Evolutionary conservation across 164 flowering plant genomes (phyloP).

Genomic region (Vitis labrusca): DNA sequence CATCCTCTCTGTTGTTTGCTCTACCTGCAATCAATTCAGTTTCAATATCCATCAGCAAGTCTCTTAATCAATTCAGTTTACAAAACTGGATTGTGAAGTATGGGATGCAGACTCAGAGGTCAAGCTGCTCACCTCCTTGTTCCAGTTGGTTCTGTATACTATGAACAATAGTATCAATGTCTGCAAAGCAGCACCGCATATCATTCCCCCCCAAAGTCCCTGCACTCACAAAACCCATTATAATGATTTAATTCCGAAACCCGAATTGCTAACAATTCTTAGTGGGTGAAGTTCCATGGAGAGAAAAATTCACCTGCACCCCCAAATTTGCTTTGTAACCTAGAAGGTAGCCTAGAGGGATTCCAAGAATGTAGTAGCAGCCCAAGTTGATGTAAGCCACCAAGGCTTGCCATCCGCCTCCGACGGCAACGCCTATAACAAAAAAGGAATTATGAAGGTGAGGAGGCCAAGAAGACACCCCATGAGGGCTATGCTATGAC

Average conservation of each 20-base stretch:
- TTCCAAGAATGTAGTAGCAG: conserved; percentile 51
- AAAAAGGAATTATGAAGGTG: background rate
- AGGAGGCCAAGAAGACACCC: too few relatives aligned
- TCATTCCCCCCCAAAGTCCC: conserved; percentile 24
- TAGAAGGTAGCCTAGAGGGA: conserved; percentile 48
- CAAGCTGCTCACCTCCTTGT: conserved; percentile 10
- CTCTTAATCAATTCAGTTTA: too few relatives aligned
- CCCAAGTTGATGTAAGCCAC: conserved; percentile 62
- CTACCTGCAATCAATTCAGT: conserved; percentile 1
- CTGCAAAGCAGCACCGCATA: conserved; percentile 6
- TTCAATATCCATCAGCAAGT: too few relatives aligned
- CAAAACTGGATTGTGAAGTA: too few relatives aligned
- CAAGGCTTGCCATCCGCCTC: conserved; percentile 66
- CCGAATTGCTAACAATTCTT: too few relatives aligned
- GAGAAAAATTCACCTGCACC: too few relatives aligned
- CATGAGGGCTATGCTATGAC: background rate
- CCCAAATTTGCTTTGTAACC: conserved; percentile 46
- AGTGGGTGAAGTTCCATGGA: too few relatives aligned
- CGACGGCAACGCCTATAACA: conserved; percentile 58
- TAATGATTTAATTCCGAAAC: too few relatives aligned
- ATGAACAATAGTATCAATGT: conserved; percentile 1
- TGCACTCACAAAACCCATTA: conserved; percentile 10
- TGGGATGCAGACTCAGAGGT: too few relatives aligned
- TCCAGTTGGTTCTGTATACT: conserved; percentile 12
- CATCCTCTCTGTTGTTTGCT: conserved; percentile 5